Evolutionary conservation across 768 basidiomycete species (phyloP).

Genomic region (Suillus bovinus): DNA sequence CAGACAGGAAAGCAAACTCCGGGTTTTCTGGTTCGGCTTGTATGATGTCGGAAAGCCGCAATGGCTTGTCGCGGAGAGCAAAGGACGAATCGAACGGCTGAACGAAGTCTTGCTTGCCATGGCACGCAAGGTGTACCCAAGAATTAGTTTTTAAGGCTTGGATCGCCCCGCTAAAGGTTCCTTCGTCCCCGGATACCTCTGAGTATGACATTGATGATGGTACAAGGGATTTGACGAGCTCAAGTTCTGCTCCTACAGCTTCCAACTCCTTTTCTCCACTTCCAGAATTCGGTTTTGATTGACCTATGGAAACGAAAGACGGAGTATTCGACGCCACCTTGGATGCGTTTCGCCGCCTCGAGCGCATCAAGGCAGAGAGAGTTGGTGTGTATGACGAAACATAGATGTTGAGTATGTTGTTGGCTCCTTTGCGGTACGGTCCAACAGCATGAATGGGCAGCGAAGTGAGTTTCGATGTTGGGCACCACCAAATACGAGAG

Average conservation of each 20-base stretch:
- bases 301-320: constrained; percentile 19
- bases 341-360: constrained; percentile 13
- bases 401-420: constrained; percentile 19
- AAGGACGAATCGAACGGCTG: constrained; percentile 31
- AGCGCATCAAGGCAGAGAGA: constrained; percentile 27
- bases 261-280: constrained; percentile 14
- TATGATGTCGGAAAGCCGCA: constrained; percentile 27
- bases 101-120: constrained; percentile 21
- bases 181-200: constrained; percentile 14
- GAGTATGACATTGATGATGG: constrained; percentile 17
- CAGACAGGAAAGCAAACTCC: constrained; percentile 36
- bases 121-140: constrained; percentile 36
- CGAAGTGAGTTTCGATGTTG: constrained; percentile 30
- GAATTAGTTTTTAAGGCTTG: constrained; percentile 18
- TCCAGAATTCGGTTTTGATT: constrained; percentile 13
- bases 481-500: constrained; percentile 36
- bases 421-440: constrained; percentile 19
- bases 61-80: constrained; percentile 21
- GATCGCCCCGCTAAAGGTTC: constrained; percentile 18
- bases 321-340: background rate
- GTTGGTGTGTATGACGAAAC: constrained; percentile 38
- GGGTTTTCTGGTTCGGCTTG: constrained; percentile 15
- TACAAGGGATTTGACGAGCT: constrained; percentile 21
- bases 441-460: constrained; percentile 37
- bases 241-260: constrained; percentile 19